phyloP scores from a whole-genome alignment of 805 yeast species.

The Wickerhamomyces bovis region DNA sequence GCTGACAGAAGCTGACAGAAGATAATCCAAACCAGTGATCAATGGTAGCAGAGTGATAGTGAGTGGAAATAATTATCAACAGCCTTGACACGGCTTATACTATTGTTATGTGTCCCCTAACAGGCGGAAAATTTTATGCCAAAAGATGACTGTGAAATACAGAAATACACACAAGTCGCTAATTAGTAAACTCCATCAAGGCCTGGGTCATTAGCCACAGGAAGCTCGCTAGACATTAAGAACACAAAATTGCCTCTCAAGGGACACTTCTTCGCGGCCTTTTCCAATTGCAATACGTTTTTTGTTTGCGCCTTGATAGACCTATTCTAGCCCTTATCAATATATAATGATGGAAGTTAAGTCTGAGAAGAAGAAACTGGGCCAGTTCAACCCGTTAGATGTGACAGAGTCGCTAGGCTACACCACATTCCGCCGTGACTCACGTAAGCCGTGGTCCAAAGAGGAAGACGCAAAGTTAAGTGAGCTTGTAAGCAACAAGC shows the following conservation, averaged over 20 bases:
- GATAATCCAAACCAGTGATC: too few relatives aligned
- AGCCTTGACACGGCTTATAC: too few relatives aligned
- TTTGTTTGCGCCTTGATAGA: too few relatives aligned
- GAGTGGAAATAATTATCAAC: too few relatives aligned
- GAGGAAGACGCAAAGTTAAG: conserved; percentile 63
- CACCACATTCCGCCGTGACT: conserved; percentile 59
- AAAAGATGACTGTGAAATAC: neutral
- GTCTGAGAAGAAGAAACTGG: conserved; percentile 17
- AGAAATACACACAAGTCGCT: too few relatives aligned
- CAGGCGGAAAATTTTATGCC: neutral
- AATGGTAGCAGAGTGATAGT: too few relatives aligned
- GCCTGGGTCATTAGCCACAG: neutral
- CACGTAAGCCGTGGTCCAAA: conserved; percentile 67
- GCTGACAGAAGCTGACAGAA: too few relatives aligned
- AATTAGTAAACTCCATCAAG: too few relatives aligned
- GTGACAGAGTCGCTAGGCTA: conserved; percentile 70
- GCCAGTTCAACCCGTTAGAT: conserved; percentile 34
- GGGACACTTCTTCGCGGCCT: neutral
- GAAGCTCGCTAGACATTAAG: too few relatives aligned
- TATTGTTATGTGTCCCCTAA: neutral
- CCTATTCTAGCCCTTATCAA: neutral
- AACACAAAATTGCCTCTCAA: neutral
- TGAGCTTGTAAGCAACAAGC: conserved; percentile 33
- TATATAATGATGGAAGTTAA: neutral
- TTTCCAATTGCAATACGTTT: too few relatives aligned